Percentiles rank a stretch among this genome's conserved stretches.
These are phyloP conservation scores for Backusella tuberculispora DNA, from an alignment of 192 early-diverging fungal species.

Conservation along the genomic window DNA sequence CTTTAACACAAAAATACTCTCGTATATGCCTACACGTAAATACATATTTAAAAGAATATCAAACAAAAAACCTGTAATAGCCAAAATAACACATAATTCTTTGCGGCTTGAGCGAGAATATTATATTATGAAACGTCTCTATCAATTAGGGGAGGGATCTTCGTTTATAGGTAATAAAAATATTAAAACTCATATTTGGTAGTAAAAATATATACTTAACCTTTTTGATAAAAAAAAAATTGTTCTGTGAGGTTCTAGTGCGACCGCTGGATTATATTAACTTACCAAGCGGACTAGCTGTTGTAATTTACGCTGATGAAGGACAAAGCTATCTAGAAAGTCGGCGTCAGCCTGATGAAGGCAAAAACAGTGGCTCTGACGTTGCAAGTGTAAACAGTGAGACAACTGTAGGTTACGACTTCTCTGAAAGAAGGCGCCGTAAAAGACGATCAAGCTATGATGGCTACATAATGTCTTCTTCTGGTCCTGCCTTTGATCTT, in stretches of 20 bases:
- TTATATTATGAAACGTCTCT: conserved; percentile 34
- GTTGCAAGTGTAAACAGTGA: not conserved
- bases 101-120: conserved; percentile 35
- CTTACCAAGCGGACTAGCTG: conserved; percentile 28
- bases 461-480: not conserved
- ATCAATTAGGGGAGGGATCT: conserved; percentile 29
- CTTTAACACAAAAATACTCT: not conserved
- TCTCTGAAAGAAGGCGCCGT: not conserved
- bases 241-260: conserved; percentile 22
- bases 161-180: conserved; percentile 34
- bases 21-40: not conserved
- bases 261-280: conserved; percentile 32
- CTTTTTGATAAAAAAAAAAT: not conserved
- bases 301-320: conserved; percentile 35
- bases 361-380: not conserved
- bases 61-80: conserved; percentile 36
- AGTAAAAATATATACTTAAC: not conserved
- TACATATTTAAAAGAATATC: conserved; percentile 22
- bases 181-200: not conserved
- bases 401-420: not conserved
- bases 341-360: conserved; percentile 21
- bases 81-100: conserved; percentile 35
- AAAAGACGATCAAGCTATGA: not conserved
- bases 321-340: conserved; percentile 25
- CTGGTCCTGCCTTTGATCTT: conserved; percentile 26